These are phyloP conservation scores for Aureobasidium subglaciale DNA, from an alignment of 2,329 filamentous ascomycete species.

Conservation along the genomic window DNA sequence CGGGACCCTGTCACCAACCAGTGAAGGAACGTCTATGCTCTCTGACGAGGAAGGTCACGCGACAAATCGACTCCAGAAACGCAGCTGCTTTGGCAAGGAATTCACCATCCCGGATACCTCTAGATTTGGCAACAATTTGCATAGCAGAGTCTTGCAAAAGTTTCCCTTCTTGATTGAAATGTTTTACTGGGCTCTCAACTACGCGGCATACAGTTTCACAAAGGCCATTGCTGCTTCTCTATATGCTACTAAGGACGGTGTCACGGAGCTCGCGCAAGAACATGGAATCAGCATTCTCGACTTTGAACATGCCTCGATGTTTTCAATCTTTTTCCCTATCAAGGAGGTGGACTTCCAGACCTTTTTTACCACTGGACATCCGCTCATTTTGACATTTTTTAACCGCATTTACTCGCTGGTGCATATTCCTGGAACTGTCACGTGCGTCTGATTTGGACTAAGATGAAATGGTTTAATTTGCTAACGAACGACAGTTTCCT, in stretches of 20 bases:
- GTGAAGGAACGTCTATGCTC: background rate
- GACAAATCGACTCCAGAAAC: conserved; percentile 30
- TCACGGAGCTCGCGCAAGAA: conserved; percentile 50
- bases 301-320: conserved; percentile 44
- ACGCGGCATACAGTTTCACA: conserved; percentile 56
- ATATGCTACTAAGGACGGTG: conserved; percentile 46
- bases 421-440: conserved; percentile 54
- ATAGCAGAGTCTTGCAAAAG: conserved; percentile 58
- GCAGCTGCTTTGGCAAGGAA: conserved; percentile 40
- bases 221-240: conserved; percentile 42
- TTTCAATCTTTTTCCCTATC: conserved; percentile 48
- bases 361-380: conserved; percentile 50
- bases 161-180: conserved; percentile 65
- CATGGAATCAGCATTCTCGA: conserved; percentile 49
- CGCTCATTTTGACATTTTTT: conserved; percentile 46
- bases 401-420: conserved; percentile 56
- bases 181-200: conserved; percentile 66
- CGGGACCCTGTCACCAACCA: conserved; percentile 1
- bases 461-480: too few relatives aligned
- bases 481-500: conserved; percentile 42
- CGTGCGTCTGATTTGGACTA: conserved; percentile 31
- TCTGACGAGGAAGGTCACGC: conserved; percentile 2
- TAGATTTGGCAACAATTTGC: conserved; percentile 52
- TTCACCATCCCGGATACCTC: conserved; percentile 52
- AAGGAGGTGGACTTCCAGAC: conserved; percentile 47